These are phyloP conservation scores for Dothistroma pini DNA, from an alignment of 2,329 filamentous ascomycete genomes.

Conservation along the genomic window DNA sequence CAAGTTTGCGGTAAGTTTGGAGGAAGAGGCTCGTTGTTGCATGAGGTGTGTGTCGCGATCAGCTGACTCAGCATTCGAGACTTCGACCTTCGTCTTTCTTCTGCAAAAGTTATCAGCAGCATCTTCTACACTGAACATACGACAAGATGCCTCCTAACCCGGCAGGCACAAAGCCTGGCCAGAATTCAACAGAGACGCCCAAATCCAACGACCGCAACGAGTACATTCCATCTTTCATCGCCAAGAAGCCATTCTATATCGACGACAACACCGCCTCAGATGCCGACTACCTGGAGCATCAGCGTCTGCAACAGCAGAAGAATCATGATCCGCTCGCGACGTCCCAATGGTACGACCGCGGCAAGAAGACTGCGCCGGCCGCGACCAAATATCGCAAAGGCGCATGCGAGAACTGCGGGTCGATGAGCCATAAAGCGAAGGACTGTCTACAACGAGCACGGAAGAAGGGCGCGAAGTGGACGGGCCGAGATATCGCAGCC, in stretches of 20 bases:
- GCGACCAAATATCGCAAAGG: conserved; percentile 98
- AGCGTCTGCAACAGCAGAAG: conserved; percentile 71
- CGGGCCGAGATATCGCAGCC: conserved; percentile 86
- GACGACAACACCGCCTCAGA: conserved; percentile 67
- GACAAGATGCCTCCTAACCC: conserved; percentile 51
- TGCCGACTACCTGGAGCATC: conserved; percentile 93
- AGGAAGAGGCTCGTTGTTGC: neutral
- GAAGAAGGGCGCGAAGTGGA: conserved; percentile 87
- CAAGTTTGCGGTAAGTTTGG: neutral
- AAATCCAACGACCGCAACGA: conserved; percentile 83
- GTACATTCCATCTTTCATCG: conserved; percentile 98
- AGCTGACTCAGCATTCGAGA: neutral
- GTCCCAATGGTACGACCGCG: conserved; percentile 90
- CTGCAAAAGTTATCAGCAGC: neutral
- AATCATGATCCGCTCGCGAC: conserved; percentile 56
- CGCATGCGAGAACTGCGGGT: conserved; percentile 96
- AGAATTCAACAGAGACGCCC: conserved; percentile 71
- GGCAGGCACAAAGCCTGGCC: conserved; percentile 18
- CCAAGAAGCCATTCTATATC: conserved; percentile 95
- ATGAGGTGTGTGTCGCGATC: neutral
- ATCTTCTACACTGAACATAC: neutral
- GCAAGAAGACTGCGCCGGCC: conserved; percentile 70
- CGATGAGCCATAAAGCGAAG: conserved; percentile 93
- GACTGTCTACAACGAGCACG: conserved; percentile 87
- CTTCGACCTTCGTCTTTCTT: conserved; percentile 1